phyloP scores from a whole-genome alignment of 2,329 filamentous ascomycete species.

The Apiospora rasikravindrae region DNA sequence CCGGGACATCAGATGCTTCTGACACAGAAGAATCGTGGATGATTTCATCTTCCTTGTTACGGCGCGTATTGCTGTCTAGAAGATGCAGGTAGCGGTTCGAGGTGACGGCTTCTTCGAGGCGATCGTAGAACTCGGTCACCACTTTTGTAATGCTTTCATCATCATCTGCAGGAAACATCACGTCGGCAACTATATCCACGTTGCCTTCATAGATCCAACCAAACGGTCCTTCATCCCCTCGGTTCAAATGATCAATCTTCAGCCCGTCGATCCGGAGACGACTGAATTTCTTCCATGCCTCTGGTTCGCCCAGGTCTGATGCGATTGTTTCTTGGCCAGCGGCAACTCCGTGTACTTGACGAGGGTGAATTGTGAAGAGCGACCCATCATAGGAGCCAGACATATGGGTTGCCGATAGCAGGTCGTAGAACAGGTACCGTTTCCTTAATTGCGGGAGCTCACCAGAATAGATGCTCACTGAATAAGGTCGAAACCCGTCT shows the following conservation, averaged over 20 bases:
- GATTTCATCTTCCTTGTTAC: conserved; percentile 22
- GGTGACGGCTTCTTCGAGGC: conserved; percentile 89
- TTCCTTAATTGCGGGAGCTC: conserved; percentile 92
- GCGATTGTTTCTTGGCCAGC: conserved; percentile 64
- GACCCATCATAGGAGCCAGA: conserved; percentile 95
- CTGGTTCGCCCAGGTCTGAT: conserved; percentile 65
- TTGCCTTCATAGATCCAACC: conserved; percentile 98
- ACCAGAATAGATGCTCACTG: conserved; percentile 93
- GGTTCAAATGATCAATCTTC: conserved; percentile 94
- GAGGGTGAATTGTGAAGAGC: conserved; percentile 94
- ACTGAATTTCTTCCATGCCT: conserved; percentile 94
- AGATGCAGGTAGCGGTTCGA: conserved; percentile 71
- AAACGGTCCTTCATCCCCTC: conserved; percentile 90
- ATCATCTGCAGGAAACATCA: conserved; percentile 89
- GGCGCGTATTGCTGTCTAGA: conserved; percentile 53
- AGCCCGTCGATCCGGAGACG: conserved; percentile 90
- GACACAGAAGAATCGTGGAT: conserved; percentile 10
- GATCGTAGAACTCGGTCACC: conserved; percentile 96
- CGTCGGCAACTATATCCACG: conserved; percentile 93
- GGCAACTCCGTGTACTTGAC: conserved; percentile 83
- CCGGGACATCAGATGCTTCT: conserved; percentile 20
- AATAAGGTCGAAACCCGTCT: conserved; percentile 88
- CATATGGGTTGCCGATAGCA: conserved; percentile 93
- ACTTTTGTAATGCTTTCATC: conserved; percentile 92
- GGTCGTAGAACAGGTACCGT: conserved; percentile 98